Base-by-base conservation (phyloP, 257 asterid genomes). In the Solanum peruvianum region DNA sequence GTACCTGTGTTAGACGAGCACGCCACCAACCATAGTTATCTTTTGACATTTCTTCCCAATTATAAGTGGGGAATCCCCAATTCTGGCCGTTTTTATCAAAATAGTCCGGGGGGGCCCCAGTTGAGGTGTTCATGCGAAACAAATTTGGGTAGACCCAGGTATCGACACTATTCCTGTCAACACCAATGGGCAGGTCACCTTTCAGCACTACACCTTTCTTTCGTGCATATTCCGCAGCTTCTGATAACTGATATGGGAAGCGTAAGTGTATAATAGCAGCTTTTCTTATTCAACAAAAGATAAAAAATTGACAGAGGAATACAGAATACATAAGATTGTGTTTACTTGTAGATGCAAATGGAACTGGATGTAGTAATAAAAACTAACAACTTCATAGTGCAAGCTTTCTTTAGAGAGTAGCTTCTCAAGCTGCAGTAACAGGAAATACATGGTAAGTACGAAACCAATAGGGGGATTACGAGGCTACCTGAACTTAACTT, bases 21-120 rank as follows among this genome's bases (percentile, higher is more conserved):
- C 98, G 95, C 99, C 99, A 97, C 99, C 99, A 97, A 73, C 91
- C 97, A 91, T 97, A 97, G 90, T 97, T 95, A 87, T 97, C 99
- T 89, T 95, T 97, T 12, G 99, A 97, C 99, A 97, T 97, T 90
- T 97, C 99, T 92, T 97, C 99, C 99, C 99, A 97, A 90, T 97
- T 97, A 89, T 97, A 97, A 81, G 99, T 97, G 42, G 99, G 99
- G 90, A 97, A 97, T 27, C 99, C 99, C 99, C 99, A 97, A 84
- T 97, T 97, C 87, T 97, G 99, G 60, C 99, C 99, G 23, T 97
- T 97, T 93, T 97, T 97, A 90, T 95, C 99, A 39, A 97, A 97
- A 92, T 97, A 95, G 81, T 97, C 99, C 4, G 99, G 99, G 49
- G 99, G 99, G 13, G 99, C 99, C 73, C 99, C 99, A 27, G 99